phyloP scores from a whole-genome alignment of 805 yeast species.

The Danielia oregonensis region DNA sequence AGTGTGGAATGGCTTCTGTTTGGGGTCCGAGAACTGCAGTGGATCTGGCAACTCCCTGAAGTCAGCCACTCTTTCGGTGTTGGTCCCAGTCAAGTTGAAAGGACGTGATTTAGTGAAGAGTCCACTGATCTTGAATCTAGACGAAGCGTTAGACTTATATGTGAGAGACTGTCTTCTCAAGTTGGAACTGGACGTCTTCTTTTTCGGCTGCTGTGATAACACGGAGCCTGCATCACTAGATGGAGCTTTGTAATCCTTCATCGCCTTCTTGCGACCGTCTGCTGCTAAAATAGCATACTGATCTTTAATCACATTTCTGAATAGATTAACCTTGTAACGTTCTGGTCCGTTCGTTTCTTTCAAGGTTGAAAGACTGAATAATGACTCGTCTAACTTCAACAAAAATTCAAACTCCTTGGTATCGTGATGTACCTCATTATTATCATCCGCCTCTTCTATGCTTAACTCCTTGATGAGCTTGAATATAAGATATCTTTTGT shows the following conservation, averaged over 20 bases:
- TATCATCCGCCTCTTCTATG: slow-evolving; percentile 30
- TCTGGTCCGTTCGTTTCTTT: slow-evolving; percentile 31
- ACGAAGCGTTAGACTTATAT: slow-evolving; percentile 35
- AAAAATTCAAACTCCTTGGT: slow-evolving; percentile 50
- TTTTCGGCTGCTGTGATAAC: slow-evolving; percentile 16
- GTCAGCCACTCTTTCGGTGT: slow-evolving; percentile 44
- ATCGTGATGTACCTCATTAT: slow-evolving; percentile 23
- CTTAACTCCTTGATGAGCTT: slow-evolving; percentile 37
- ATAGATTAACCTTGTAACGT: slow-evolving; percentile 22
- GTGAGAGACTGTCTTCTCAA: slow-evolving; percentile 37
- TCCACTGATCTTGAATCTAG: slow-evolving; percentile 54
- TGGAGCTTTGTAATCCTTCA: neutral
- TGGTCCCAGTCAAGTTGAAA: slow-evolving; percentile 36
- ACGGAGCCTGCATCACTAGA: neutral
- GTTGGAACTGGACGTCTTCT: slow-evolving; percentile 27
- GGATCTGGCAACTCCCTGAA: slow-evolving; percentile 60
- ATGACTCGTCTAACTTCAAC: slow-evolving; percentile 41
- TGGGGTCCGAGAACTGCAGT: slow-evolving; percentile 32
- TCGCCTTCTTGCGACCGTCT: slow-evolving; percentile 31
- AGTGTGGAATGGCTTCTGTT: slow-evolving; percentile 48
- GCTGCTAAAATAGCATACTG: slow-evolving; percentile 28
- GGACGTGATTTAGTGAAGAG: slow-evolving; percentile 55
- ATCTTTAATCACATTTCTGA: slow-evolving; percentile 27
- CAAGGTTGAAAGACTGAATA: slow-evolving; percentile 29
- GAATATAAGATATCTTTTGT: slow-evolving; percentile 51